These are phyloP conservation scores for Monosporascus sp. DNA, from an alignment of 2,329 filamentous ascomycete species.

Conservation along the genomic window DNA sequence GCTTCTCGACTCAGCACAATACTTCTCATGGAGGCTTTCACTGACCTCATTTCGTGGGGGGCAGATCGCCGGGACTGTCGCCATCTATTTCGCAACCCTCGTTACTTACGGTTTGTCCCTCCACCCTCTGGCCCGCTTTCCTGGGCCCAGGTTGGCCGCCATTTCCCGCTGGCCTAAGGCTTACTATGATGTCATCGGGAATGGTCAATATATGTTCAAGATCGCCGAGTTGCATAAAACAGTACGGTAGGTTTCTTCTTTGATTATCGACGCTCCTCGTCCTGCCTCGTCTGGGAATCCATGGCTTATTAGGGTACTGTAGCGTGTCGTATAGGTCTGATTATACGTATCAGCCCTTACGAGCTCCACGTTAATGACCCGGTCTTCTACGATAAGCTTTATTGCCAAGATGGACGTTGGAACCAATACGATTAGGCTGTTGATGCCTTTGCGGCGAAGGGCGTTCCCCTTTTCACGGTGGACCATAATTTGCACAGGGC, in stretches of 20 bases:
- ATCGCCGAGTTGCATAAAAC: conserved; percentile 18
- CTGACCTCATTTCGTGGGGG: not conserved
- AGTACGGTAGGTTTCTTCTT: no score
- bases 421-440: conserved; percentile 10
- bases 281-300: no score
- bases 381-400: conserved; percentile 9
- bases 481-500: conserved; percentile 12
- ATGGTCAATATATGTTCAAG: conserved; percentile 18
- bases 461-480: conserved; percentile 6
- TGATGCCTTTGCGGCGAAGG: conserved; percentile 7
- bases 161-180: conserved; percentile 15
- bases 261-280: no score
- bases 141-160: conserved; percentile 17
- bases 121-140: conserved; percentile 17
- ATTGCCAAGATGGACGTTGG: conserved; percentile 10
- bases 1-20: no score
- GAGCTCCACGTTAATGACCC: conserved; percentile 15
- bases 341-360: not conserved
- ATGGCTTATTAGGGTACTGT: not conserved
- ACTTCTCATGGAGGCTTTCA: conserved; percentile 1
- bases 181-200: conserved; percentile 17
- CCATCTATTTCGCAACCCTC: conserved; percentile 2
- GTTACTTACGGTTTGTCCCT: conserved; percentile 14
- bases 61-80: not conserved
- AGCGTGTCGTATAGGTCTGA: not conserved